Evolutionary conservation across 2,329 filamentous ascomycete genomes (phyloP), one percentile per base, ranked within the genome.

Genomic region (Aspergillus ruber): DNA sequence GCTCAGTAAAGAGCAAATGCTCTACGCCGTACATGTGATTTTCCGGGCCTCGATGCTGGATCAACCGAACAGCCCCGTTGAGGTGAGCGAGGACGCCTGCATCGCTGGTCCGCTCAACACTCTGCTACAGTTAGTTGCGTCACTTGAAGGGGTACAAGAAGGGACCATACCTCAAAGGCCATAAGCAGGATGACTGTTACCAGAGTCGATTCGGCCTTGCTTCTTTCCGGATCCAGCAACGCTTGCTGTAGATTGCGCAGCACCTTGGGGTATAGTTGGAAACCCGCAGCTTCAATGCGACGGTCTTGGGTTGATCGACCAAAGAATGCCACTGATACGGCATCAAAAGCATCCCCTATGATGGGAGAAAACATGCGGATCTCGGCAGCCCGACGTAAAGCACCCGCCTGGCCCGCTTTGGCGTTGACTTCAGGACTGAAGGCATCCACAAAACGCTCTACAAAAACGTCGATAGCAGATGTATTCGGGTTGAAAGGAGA

Each of bases 341-440:
- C 62, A 40, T 68, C 61, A 43, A 67, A 69, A 0, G 67, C 67
- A 44, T 67, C 65, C 2, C 55, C 55, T 8, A 70, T 60, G 10
- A 69, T 56, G 2, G 67, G 66, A 0, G 66, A 69, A 33, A 69
- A 69, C 65, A 69, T 69, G 43, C 67, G 64, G 41, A 69, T 69
- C 12, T 56, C 61, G 0, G 67, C 67, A 4, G 65, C 67, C 10
- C 62, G 61, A 29, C 67, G 62, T 15, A 69, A 44, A 13, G 67
- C 66, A 17, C 65, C 65, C 3, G 67, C 66, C 17, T 58, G 60
- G 4, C 67, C 67, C 4, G 61, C 56, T 25, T 63, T 67, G 1
- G 53, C 44, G 39, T 67, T 62, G 4, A 69, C 65, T 35, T 68
- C 52, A 1, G 67, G 67, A 44, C 66, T 69, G 33, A 70, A 70